Percentiles rank a stretch among this genome's conserved stretches.
Conservation (phyloP, 768 basidiomycete genomes). For the Mycena albidolilacea region DNA sequence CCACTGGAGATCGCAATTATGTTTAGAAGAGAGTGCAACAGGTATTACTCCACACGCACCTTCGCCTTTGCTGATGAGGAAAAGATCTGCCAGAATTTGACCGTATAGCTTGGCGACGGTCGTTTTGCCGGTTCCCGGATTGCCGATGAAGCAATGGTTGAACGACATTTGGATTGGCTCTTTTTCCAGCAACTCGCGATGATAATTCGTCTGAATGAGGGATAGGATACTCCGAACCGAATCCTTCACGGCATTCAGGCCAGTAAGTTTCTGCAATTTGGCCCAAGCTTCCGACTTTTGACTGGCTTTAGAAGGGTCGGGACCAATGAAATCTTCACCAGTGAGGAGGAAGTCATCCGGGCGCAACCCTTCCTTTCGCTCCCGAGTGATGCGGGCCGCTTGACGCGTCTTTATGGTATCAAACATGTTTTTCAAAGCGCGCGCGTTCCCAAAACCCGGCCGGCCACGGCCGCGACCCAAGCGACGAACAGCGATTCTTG, state of each 20-base stretch:
- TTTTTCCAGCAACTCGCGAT: slow-evolving; percentile 71
- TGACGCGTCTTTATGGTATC: slow-evolving; percentile 65
- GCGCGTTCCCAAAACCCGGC: slow-evolving; percentile 78
- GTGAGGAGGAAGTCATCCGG: slow-evolving; percentile 67
- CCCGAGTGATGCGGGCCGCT: slow-evolving; percentile 61
- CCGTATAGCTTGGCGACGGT: slow-evolving; percentile 80
- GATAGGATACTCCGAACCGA: slow-evolving; percentile 64
- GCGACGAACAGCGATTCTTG: slow-evolving; percentile 70
- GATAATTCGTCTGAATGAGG: slow-evolving; percentile 67
- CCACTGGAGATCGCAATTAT: slow-evolving; percentile 59
- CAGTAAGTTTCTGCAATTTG: slow-evolving; percentile 66
- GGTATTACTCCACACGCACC: slow-evolving; percentile 53
- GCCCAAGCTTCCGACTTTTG: slow-evolving; percentile 64
- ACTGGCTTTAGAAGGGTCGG: slow-evolving; percentile 68
- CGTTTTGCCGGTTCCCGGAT: slow-evolving; percentile 82
- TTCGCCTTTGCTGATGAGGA: slow-evolving; percentile 81
- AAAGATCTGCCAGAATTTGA: slow-evolving; percentile 70
- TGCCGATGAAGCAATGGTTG: slow-evolving; percentile 77
- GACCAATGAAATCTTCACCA: slow-evolving; percentile 75
- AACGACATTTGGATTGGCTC: slow-evolving; percentile 68
- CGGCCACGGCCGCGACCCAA: slow-evolving; percentile 72
- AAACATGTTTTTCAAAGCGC: slow-evolving; percentile 70
- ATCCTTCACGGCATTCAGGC: slow-evolving; percentile 71
- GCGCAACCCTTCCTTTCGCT: slow-evolving; percentile 54
- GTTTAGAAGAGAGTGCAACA: neutral